These are phyloP conservation scores for Cryphonectria parasitica DNA, from an alignment of 2,329 filamentous ascomycete genomes.

Conservation along the genomic window DNA sequence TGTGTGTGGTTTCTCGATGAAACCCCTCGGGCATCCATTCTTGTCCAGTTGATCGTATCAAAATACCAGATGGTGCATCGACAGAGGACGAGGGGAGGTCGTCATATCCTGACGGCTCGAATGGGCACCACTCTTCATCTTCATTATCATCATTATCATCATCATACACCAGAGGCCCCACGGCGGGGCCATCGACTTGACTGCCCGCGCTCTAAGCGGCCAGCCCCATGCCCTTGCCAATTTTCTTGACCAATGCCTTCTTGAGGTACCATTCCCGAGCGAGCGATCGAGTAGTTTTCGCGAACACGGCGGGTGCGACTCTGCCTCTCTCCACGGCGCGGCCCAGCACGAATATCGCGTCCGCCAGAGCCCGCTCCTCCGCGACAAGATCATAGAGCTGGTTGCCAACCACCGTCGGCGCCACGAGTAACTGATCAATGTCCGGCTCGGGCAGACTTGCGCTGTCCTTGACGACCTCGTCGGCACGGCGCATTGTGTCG, in stretches of 20 bases:
- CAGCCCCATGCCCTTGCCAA: conserved; percentile 76
- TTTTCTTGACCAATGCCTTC: conserved; percentile 79
- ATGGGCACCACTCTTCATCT: not conserved
- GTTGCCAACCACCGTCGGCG: conserved; percentile 88
- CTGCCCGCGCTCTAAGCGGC: conserved; percentile 18
- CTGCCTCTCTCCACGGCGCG: conserved; percentile 74
- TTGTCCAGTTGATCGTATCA: not conserved
- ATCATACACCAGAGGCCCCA: not conserved
- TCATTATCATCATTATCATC: not conserved
- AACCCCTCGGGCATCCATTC: not conserved
- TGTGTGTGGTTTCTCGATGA: not conserved
- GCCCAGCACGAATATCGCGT: conserved; percentile 83
- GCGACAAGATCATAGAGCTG: conserved; percentile 89
- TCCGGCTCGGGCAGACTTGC: conserved; percentile 70
- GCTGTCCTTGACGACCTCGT: conserved; percentile 75
- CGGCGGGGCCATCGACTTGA: conserved; percentile 12
- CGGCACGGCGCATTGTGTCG: conserved; percentile 76
- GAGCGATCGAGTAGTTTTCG: conserved; percentile 74
- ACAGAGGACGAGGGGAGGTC: no score
- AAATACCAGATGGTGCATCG: not conserved
- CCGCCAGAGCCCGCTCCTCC: conserved; percentile 84
- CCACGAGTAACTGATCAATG: conserved; percentile 91
- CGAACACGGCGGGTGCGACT: conserved; percentile 73
- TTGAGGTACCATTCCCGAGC: conserved; percentile 83
- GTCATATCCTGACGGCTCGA: not conserved